Percentiles rank a stretch among this genome's conserved stretches.
Conservation (phyloP, 1,139 yeast species). For the Tardiomyces digboiensis region DNA sequence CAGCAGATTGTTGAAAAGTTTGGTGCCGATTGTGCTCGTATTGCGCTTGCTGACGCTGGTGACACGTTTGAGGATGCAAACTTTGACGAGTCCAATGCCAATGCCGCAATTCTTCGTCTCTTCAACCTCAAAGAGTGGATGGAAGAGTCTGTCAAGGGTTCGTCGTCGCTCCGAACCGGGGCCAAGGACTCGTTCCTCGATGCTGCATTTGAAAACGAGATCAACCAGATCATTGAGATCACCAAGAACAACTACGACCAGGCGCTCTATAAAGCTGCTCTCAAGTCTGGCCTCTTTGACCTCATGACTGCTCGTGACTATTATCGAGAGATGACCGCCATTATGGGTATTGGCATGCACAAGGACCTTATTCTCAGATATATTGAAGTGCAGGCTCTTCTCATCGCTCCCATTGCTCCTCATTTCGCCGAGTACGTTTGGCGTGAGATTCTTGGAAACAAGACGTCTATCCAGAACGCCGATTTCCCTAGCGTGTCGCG, state of each 20-base stretch:
- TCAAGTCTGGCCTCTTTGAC: constrained; percentile 87
- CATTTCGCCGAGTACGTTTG: constrained; percentile 90
- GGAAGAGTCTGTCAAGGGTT: constrained; percentile 52
- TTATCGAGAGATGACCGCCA: constrained; percentile 73
- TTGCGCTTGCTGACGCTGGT: constrained; percentile 98
- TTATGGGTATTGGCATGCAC: constrained; percentile 58
- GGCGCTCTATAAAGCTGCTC: constrained; percentile 81
- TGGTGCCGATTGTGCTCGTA: constrained; percentile 97
- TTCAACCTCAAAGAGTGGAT: constrained; percentile 94
- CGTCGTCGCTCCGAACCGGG: constrained; percentile 45
- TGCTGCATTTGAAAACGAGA: constrained; percentile 84
- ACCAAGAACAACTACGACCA: constrained; percentile 58
- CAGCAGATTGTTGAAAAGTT: constrained; percentile 76
- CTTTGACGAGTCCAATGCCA: constrained; percentile 93
- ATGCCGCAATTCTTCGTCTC: constrained; percentile 93
- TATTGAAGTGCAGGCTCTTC: constrained; percentile 75
- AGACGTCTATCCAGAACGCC: constrained; percentile 56
- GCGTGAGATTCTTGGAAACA: constrained; percentile 63
- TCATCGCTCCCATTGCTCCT: constrained; percentile 90
- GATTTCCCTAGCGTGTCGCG: constrained; percentile 66
- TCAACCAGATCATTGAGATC: constrained; percentile 71
- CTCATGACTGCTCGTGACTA: constrained; percentile 93
- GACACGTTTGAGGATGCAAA: constrained; percentile 97
- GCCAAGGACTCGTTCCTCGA: constrained; percentile 64
- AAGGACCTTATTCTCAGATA: constrained; percentile 70